Evolutionary conservation across 1,284 basidiomycete species (phyloP).

Genomic region (Puccinia triticina): DNA sequence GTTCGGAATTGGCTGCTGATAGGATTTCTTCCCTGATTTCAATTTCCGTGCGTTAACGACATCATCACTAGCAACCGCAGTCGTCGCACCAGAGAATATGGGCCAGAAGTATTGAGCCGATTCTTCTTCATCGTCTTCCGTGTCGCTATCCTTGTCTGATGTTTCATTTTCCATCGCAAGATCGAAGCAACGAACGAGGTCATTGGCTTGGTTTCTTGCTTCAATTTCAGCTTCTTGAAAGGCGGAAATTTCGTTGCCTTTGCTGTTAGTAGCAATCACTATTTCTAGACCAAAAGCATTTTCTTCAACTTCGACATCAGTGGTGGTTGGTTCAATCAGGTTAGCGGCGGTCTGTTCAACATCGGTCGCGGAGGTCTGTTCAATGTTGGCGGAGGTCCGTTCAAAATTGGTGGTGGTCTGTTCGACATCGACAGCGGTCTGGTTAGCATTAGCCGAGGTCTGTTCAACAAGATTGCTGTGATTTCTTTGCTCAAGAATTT

Average conservation of each 20-base stretch:
- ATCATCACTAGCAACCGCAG: not conserved
- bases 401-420: not conserved
- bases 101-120: not conserved
- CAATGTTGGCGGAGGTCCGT: not conserved
- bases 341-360: too few species aligned
- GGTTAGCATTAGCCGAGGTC: too few species aligned
- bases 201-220: conserved; percentile 7
- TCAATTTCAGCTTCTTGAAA: conserved; percentile 13
- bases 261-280: too few species aligned
- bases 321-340: not conserved
- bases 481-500: not conserved
- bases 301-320: not conserved
- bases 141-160: not conserved
- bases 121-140: not conserved
- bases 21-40: not conserved
- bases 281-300: too few species aligned
- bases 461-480: too few species aligned
- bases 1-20: not conserved
- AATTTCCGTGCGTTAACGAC: not conserved
- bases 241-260: not conserved
- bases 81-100: not conserved
- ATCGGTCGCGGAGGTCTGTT: too few species aligned
- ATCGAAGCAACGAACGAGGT: not conserved
- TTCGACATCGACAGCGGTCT: too few species aligned
- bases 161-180: not conserved